A percentile compares a stretch with the other conserved stretches of the same genome.
Conservation (phyloP, 208 protist genomes). For the Crithidia sp. region DNA sequence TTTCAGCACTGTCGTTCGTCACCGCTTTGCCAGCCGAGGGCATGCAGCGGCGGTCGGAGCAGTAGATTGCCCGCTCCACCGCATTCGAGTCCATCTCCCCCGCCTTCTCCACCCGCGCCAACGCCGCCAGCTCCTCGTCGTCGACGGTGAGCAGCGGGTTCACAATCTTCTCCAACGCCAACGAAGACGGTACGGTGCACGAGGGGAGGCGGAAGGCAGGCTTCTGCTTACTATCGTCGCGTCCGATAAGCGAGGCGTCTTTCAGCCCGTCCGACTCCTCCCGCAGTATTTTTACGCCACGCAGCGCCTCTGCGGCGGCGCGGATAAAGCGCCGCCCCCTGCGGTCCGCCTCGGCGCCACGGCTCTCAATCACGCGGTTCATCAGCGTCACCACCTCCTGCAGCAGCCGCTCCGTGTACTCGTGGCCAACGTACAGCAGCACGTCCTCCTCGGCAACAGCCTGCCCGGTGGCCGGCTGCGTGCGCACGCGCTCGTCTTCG, state of each 20-base stretch:
- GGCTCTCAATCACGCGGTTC: slow-evolving; percentile 19
- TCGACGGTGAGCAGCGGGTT: slow-evolving; percentile 77
- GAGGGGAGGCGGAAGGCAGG: slow-evolving; percentile 37
- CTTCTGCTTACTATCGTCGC: slow-evolving; percentile 4
- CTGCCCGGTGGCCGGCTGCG: slow-evolving; percentile 69
- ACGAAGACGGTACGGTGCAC: slow-evolving; percentile 73
- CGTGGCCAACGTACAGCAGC: slow-evolving; percentile 79
- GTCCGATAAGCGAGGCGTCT: slow-evolving; percentile 27
- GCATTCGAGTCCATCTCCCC: slow-evolving; percentile 28
- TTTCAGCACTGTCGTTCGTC: neutral
- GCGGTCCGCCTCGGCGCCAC: neutral
- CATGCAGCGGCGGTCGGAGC: slow-evolving; percentile 37
- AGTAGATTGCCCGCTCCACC: slow-evolving; percentile 51
- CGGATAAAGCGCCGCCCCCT: slow-evolving; percentile 29
- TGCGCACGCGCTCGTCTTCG: slow-evolving; percentile 42
- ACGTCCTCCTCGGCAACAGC: slow-evolving; percentile 57
- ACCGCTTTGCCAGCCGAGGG: neutral
- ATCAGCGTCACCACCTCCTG: slow-evolving; percentile 46
- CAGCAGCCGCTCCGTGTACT: slow-evolving; percentile 78
- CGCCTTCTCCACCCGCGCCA: slow-evolving; percentile 23
- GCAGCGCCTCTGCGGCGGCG: slow-evolving; percentile 26
- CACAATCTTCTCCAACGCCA: slow-evolving; percentile 59
- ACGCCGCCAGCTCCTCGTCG: slow-evolving; percentile 38
- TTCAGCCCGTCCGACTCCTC: slow-evolving; percentile 43
- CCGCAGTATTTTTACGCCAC: slow-evolving; percentile 43